Evolutionary conservation across 495 filamentous ascomycete genomes (phyloP), one percentile per base, ranked within the genome.

Genomic region (Letharia columbiana): DNA sequence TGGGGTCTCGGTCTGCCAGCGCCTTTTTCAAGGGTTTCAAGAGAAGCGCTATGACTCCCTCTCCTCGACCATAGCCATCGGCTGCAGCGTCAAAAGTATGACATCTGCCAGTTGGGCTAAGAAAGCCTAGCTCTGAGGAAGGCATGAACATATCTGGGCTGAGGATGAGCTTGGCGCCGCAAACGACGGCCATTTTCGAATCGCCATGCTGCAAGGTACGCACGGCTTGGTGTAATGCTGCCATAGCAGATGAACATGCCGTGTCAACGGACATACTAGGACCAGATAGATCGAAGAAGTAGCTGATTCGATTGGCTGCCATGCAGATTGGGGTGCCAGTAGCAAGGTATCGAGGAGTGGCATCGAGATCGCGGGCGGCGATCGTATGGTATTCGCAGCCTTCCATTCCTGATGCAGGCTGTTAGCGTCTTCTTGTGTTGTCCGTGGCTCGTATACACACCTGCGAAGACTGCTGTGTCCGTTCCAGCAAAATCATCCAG

Each of bases 81-180:
- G 64, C 78, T 52, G 75, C 60, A 20, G 73, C 68, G 39, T 80
- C 78, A 72, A 77, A 81, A 45, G 73, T 67, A 45, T 75, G 75
- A 18, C 70, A 77, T 57, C 73, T 75, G 2, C 77, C 77, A n/a
- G 77, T 52, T 70, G 73, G 68, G 75, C 72, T 68, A 17, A 64
- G 62, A 45, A 64, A 64, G 44, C 66, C 57, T 60, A 63, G 69
- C 72, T 66, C 70, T 71, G 47, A 72, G 59, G 79, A 82, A 9
- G 79, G 77, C 50, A 85, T 81, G 69, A 82, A 81, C 66, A 80
- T 78, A 68, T 86, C 83, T 10, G 84, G 81, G 4, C 79, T 72
- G 71, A 86, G 75, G 60, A 85, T 86, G 17, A 89, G 71, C 68
- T 83, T 80, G 60, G 79, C 82, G 4, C 81, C 83, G n/a, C 80